Base-by-base conservation (phyloP, 306 rosid species). In the Lotus japonicus region DNA sequence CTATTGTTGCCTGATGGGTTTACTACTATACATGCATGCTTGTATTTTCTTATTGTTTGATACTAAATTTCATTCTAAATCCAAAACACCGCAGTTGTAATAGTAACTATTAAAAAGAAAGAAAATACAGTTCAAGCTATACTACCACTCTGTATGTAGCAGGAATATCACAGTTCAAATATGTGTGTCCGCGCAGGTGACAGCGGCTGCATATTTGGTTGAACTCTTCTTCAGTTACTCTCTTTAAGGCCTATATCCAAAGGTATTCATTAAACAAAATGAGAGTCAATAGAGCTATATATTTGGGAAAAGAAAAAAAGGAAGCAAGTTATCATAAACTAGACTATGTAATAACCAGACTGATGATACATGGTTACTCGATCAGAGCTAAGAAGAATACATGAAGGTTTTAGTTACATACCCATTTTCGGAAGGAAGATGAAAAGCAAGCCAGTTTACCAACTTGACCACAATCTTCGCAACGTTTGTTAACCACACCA, bases 391-490 rank as follows among this genome's bases (percentile, higher is more conserved):
- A n/a, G 14, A 19, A 35, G 58, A 23, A 66, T n/a, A 36, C 17
- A 33, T 17, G 54, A 39, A 35, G 1, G 4, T n/a, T 33, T 45
- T n/a, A n/a, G n/a, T n/a, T 13, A 54, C 78, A 73, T 53, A 64
- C 78, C 66, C 72, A 73, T 4, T 42, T 54, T 7, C 65, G 36
- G 50, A 73, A 73, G 11, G 48, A 11, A 11, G 39, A 0, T 17
- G 78, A 73, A 65, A 64, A 73, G 56, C 78, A 73, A 5, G 65
- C 43, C 44, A 57, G 28, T 0, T 57, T 12, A 31, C 72, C 78
- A 44, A 73, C 52, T 64, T 64, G 0, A 6, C 78, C 72, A 18
- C 72, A 73, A 1, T 54, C 2, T n/a, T 11, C 28, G 5, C 78
- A 54, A 9, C 9, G 58, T 45, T 9, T 44, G 8, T 44, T 2